These are phyloP conservation scores for Cryphonectria carpinicola DNA, from an alignment of 2,329 filamentous ascomycete genomes.

Conservation along the genomic window DNA sequence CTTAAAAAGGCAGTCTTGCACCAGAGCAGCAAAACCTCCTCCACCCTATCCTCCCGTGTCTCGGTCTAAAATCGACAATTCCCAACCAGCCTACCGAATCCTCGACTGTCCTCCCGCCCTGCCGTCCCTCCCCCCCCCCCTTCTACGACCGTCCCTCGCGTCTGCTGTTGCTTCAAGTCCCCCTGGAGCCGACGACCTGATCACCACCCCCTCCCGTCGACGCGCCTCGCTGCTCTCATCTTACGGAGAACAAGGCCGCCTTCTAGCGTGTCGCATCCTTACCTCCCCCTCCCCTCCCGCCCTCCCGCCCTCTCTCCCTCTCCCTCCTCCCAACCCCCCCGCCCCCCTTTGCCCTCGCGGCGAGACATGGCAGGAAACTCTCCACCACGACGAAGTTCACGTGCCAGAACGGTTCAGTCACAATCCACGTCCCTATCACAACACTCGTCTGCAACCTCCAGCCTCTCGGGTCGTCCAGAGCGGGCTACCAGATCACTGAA, in stretches of 20 bases:
- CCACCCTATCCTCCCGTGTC: constrained; percentile 21
- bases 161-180: background rate
- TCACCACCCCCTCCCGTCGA: constrained; percentile 30
- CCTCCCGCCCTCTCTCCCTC: constrained; percentile 18
- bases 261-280: background rate
- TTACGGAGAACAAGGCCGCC: constrained; percentile 11
- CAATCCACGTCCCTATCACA: constrained; percentile 53
- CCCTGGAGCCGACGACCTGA: background rate
- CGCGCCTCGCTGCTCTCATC: constrained; percentile 30
- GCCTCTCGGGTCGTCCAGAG: constrained; percentile 76
- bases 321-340: constrained; percentile 37
- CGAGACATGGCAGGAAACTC: constrained; percentile 64
- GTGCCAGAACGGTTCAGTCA: constrained; percentile 80
- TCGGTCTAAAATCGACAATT: constrained; percentile 18
- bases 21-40: constrained; percentile 28
- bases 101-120: constrained; percentile 4
- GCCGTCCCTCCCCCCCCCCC: constrained; percentile 11
- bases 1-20: constrained; percentile 4
- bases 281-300: constrained; percentile 1
- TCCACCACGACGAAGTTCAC: constrained; percentile 81
- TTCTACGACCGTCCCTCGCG: constrained; percentile 3
- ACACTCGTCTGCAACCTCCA: constrained; percentile 73
- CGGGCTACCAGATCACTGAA: constrained; percentile 72
- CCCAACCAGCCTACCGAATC: constrained; percentile 19
- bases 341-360: constrained; percentile 38